Evolutionary conservation across 208 protist species (phyloP), one percentile per base, ranked within the genome.

Genomic region (Polymyxa betae): DNA sequence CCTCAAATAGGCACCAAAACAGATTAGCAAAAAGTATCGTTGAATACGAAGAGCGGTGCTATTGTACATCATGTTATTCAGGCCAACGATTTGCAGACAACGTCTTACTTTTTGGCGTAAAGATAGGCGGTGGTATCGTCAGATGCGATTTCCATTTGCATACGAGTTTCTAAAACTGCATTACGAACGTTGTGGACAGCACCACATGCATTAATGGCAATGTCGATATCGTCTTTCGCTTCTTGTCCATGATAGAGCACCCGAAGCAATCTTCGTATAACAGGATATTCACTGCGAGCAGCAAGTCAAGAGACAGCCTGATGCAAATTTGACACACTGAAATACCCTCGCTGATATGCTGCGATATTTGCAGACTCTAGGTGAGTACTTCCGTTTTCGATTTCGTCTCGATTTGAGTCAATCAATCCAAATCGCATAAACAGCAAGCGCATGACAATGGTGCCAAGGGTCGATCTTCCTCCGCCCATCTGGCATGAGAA

Each of bases 401-500:
- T 60, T 29, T 60, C 49, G 24, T 24, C 24, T 60, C 12, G 49
- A 5, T 5, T 29, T 29, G 49, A 24, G 49, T 5, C 49, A 60
- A 43, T 35, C 35, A 82, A 35, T 20, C 72, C 72, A n/a, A 82
- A 82, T 43, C 72, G 72, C 72, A 82, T 82, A n/a, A 38, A 82
- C 72, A 82, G n/a, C 35, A 82, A n/a, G 16, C 72, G 5, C 72
- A 82, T 82, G 72, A 82, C 35, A 35, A 82, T 82, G n/a, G 72
- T 82, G 5, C 72, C 72, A 20, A 82, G 72, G n/a, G 72, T 82
- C 16, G 72, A 82, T 82, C 72, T 5, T 82, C 72, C 72, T 5
- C 72, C 72, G n/a, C 72, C 72, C 72, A 82, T 82, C 35, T 82
- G 72, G n/a, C 72, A 82, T 35, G 72, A 82, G 72, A 82, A 82